Percentiles rank a stretch among this genome's conserved stretches.
Conservation (phyloP, 2,329 filamentous ascomycete species). For the Ceratocystis alfenasii region DNA sequence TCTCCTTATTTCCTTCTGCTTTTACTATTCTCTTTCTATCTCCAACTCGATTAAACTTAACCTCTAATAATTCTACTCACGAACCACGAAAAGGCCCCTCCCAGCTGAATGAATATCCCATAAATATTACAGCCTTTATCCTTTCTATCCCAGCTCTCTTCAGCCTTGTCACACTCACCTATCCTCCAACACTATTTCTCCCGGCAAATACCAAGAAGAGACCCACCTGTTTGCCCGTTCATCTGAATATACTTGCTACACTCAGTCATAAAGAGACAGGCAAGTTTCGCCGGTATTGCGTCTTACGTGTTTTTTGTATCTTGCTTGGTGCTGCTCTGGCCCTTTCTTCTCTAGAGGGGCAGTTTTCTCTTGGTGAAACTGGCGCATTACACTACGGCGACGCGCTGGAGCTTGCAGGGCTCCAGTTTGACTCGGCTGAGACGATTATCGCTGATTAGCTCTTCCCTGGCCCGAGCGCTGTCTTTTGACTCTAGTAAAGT, state of each 20-base stretch:
- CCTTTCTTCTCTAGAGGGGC: slow-evolving; percentile 8
- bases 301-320: neutral
- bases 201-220: neutral
- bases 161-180: slow-evolving; percentile 1
- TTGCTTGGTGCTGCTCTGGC: slow-evolving; percentile 3
- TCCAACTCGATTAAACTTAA: neutral
- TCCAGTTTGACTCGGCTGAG: slow-evolving; percentile 12
- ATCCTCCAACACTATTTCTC: no score
- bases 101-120: neutral
- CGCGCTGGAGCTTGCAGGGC: slow-evolving; percentile 20
- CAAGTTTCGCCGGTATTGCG: no score
- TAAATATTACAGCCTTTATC: neutral
- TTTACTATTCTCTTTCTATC: neutral
- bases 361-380: slow-evolving; percentile 11
- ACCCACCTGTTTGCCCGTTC: neutral
- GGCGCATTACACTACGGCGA: slow-evolving; percentile 15
- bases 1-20: neutral
- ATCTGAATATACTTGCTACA: neutral
- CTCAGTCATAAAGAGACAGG: no score
- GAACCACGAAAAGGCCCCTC: neutral
- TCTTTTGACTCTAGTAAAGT: neutral
- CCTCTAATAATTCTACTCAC: neutral
- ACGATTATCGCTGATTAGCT: neutral
- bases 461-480: neutral
- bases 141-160: neutral